Evolutionary conservation across 805 yeast species (phyloP).

Genomic region (Kodamaea nitidulidarum): DNA sequence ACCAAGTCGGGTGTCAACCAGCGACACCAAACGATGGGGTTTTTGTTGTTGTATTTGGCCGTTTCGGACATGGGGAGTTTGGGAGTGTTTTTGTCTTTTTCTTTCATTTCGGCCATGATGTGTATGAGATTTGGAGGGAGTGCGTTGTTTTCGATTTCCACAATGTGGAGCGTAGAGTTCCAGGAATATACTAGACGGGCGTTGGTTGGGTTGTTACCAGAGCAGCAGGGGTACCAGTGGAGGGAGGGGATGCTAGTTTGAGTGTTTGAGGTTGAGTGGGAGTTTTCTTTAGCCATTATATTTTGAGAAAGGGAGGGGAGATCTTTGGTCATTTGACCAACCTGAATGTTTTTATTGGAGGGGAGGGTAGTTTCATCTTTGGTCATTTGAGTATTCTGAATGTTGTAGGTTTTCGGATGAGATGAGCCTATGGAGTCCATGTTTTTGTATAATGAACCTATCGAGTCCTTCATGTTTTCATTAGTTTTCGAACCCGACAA

Average conservation of each 20-base stretch:
- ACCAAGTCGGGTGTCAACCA: constrained; percentile 45
- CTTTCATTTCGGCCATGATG: constrained; percentile 28
- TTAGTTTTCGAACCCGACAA: too few relatives aligned
- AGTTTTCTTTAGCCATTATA: too few relatives aligned
- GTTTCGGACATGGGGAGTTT: constrained; percentile 22
- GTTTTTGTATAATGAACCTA: too few relatives aligned
- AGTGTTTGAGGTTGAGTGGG: not conserved
- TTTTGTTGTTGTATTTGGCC: constrained; percentile 20
- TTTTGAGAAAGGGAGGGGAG: too few relatives aligned
- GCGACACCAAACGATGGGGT: constrained; percentile 43
- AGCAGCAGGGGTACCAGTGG: constrained; percentile 1
- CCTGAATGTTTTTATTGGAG: too few relatives aligned
- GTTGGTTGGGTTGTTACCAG: constrained; percentile 7
- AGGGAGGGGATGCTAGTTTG: not conserved
- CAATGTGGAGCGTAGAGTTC: constrained; percentile 55
- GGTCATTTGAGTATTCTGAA: too few relatives aligned
- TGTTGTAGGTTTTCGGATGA: too few relatives aligned
- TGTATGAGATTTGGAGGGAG: constrained; percentile 26
- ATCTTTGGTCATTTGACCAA: too few relatives aligned
- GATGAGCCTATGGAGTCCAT: too few relatives aligned
- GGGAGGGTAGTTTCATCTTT: too few relatives aligned
- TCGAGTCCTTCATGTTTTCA: too few relatives aligned
- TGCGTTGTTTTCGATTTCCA: constrained; percentile 44
- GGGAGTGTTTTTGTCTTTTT: constrained; percentile 35
- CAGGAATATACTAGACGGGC: constrained; percentile 64